phyloP scores from a whole-genome alignment of 371 early-diverging fungal species.

The Actinomortierella wolfii region DNA sequence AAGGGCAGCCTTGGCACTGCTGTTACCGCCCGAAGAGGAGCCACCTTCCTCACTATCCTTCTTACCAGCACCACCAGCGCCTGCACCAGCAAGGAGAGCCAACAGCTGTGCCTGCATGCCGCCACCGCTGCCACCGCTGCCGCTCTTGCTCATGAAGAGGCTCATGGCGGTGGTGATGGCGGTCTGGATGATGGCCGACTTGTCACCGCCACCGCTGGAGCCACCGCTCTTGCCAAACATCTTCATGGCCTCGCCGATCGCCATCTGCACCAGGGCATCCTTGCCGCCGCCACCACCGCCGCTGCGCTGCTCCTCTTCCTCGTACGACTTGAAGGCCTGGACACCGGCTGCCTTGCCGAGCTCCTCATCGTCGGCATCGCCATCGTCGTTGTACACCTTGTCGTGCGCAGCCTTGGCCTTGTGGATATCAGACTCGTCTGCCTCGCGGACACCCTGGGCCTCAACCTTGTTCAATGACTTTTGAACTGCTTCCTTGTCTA shows the following conservation, averaged over 20 bases:
- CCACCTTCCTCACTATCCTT: no score
- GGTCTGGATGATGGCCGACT: constrained; percentile 48
- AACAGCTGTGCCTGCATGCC: constrained; percentile 9
- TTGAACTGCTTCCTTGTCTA: constrained; percentile 11
- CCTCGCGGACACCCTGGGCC: constrained; percentile 7
- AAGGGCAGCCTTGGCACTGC: constrained; percentile 9
- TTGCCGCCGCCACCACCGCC: constrained; percentile 46
- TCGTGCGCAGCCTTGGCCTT: constrained; percentile 25
- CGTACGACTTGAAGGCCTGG: constrained; percentile 49
- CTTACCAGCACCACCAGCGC: constrained; percentile 19
- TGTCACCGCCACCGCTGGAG: constrained; percentile 24
- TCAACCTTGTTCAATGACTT: constrained; percentile 3
- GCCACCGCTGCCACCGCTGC: constrained; percentile 25
- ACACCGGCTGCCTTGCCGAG: constrained; percentile 61
- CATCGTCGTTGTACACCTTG: constrained; percentile 30
- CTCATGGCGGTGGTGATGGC: constrained; percentile 59
- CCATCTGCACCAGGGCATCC: constrained; percentile 53
- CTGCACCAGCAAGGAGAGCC: constrained; percentile 20
- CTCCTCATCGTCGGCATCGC: constrained; percentile 46
- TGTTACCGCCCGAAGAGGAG: constrained; percentile 28
- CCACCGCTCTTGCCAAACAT: constrained; percentile 47
- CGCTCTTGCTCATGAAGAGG: constrained; percentile 51
- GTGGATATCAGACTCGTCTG: constrained; percentile 20
- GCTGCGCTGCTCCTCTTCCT: constrained; percentile 11
- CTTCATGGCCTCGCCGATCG: constrained; percentile 57